These are phyloP conservation scores for Coccomyxa subellipsoidea DNA, from an alignment of 163 green algal species.

Conservation along the genomic window DNA sequence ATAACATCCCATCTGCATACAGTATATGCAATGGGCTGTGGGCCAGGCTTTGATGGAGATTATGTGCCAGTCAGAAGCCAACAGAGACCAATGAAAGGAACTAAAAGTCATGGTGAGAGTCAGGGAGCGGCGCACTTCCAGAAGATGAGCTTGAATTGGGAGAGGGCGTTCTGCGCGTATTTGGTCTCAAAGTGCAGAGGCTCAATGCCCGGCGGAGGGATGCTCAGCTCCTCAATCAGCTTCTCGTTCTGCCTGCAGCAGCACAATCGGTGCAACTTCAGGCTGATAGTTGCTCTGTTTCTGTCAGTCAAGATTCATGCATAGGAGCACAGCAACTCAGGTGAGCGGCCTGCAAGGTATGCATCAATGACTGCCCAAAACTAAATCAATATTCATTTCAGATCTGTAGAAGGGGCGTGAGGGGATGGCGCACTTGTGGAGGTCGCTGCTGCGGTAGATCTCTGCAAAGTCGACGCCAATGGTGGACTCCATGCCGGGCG, in stretches of 20 bases:
- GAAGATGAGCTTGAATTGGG: constrained; percentile 29
- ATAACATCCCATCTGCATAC: too few species aligned
- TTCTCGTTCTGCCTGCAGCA: constrained; percentile 31
- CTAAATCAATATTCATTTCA: not conserved
- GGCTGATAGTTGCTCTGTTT: too few species aligned
- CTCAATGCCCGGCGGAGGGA: constrained; percentile 4
- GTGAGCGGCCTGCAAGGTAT: too few species aligned
- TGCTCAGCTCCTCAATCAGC: constrained; percentile 25
- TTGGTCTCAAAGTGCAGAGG: constrained; percentile 19
- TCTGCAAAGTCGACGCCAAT: constrained; percentile 36
- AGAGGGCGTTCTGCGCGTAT: constrained; percentile 23
- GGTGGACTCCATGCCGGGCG: constrained; percentile 29
- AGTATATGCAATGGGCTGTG: too few species aligned
- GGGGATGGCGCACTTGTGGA: constrained; percentile 9
- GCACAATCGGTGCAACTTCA: too few species aligned
- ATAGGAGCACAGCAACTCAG: too few species aligned
- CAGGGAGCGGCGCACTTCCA: constrained; percentile 22
- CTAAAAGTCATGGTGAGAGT: not conserved
- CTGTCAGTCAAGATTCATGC: too few species aligned
- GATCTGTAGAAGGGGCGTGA: not conserved
- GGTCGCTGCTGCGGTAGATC: constrained; percentile 13
- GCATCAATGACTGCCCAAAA: too few species aligned
- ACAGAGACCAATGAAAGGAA: not conserved
- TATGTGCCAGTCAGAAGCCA: not conserved
- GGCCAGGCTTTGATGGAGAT: too few species aligned